phyloP scores from a whole-genome alignment of 345 rosid genomes.

The Salix koriyanagi region DNA sequence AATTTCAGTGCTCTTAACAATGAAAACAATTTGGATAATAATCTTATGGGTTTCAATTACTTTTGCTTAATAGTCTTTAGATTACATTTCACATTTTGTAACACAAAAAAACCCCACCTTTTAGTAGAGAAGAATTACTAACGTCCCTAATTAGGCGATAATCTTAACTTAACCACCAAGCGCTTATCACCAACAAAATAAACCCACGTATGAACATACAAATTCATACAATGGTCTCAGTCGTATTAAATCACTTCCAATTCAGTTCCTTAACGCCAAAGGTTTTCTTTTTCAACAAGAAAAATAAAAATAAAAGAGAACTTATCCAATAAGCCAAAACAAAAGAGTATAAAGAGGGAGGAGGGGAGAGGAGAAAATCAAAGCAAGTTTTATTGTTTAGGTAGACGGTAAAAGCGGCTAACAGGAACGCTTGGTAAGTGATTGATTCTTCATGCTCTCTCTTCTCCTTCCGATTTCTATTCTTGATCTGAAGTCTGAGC shows the following conservation, averaged over 20 bases:
- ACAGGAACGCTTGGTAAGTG: slow-evolving; percentile 11
- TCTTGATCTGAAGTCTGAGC: background rate
- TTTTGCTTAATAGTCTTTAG: too few relatives aligned
- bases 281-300: background rate
- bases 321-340: slow-evolving; percentile 9
- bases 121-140: too few relatives aligned
- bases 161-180: too few relatives aligned
- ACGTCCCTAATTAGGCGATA: too few relatives aligned
- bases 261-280: slow-evolving; percentile 1
- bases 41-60: too few relatives aligned
- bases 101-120: too few relatives aligned
- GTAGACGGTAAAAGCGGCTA: slow-evolving; percentile 16
- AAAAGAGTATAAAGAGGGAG: background rate
- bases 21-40: too few relatives aligned
- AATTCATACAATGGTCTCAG: background rate
- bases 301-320: background rate
- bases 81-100: too few relatives aligned
- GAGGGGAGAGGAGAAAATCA: background rate
- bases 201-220: background rate
- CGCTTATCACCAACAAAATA: background rate
- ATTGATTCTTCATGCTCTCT: background rate
- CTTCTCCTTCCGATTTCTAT: background rate
- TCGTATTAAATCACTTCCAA: background rate
- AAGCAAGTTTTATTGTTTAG: background rate
- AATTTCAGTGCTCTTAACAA: too few relatives aligned